These are phyloP conservation scores for Lentinus brumalis DNA, from an alignment of 768 basidiomycete species.

Conservation along the genomic window DNA sequence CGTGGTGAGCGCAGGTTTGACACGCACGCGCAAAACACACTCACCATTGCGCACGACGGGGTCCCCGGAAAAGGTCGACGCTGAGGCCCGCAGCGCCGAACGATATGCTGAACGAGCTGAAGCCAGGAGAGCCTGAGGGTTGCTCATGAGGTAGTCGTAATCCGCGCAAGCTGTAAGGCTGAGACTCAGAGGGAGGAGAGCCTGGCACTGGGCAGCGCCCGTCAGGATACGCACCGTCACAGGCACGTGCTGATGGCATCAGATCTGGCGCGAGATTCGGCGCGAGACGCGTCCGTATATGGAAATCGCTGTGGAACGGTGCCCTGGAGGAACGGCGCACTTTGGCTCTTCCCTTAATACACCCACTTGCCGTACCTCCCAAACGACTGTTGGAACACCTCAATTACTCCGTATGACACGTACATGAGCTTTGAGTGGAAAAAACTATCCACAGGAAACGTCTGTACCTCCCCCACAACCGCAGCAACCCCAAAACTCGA, in stretches of 20 bases:
- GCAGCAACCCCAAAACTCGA: conserved; percentile 8
- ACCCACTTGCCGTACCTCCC: not conserved
- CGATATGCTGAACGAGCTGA: conserved; percentile 78
- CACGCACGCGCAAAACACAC: conserved; percentile 15
- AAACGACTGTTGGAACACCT: not conserved
- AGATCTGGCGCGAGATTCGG: conserved; percentile 32
- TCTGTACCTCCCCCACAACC: conserved; percentile 11
- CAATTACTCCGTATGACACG: not conserved
- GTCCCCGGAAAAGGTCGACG: conserved; percentile 64
- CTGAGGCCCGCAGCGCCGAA: conserved; percentile 65
- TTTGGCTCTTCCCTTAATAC: conserved; percentile 8
- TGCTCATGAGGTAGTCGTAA: conserved; percentile 24
- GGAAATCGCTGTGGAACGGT: conserved; percentile 27
- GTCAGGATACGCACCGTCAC: conserved; percentile 22
- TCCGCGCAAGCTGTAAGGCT: not conserved
- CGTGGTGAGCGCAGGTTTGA: conserved; percentile 13
- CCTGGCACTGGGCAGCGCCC: not conserved
- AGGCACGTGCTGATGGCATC: conserved; percentile 2
- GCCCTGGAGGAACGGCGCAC: conserved; percentile 14
- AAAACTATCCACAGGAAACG: conserved; percentile 11
- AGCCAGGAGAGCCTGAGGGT: conserved; percentile 46
- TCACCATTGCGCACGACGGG: conserved; percentile 31
- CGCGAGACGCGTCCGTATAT: conserved; percentile 32
- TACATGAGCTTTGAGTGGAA: not conserved
- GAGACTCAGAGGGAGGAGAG: conserved; percentile 1